Percentiles rank a stretch among this genome's conserved stretches.
These are phyloP conservation scores for Mariannaea sp. DNA, from an alignment of 2,329 filamentous ascomycete species.

Conservation along the genomic window DNA sequence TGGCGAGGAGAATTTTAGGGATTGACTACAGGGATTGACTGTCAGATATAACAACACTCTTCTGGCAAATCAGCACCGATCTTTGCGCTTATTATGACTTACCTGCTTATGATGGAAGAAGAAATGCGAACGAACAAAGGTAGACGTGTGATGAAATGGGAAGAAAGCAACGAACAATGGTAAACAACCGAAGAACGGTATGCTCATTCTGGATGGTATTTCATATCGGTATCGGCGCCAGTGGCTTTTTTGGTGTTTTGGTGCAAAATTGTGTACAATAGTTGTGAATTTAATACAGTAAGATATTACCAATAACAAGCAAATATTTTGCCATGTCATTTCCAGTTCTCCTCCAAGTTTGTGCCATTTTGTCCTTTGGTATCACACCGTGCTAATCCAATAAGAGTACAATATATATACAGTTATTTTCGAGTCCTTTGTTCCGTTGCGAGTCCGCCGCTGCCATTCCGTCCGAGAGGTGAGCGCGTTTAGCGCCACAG, in stretches of 20 bases:
- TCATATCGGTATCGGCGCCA: conserved; percentile 18
- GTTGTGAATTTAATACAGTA: no score
- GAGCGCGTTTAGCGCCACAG: no score
- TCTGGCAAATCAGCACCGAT: conserved; percentile 3
- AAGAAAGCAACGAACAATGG: conserved; percentile 4
- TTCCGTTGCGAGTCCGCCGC: no score
- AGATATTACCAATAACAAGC: no score
- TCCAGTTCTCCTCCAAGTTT: no score
- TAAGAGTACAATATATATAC: no score
- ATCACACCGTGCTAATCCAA: no score
- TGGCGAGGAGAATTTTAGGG: neutral
- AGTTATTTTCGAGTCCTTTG: no score
- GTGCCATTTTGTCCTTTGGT: no score
- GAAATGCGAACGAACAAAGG: neutral
- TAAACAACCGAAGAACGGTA: conserved; percentile 9
- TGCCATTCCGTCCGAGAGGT: no score
- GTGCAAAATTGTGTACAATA: conserved; percentile 2
- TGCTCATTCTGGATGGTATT: conserved; percentile 22
- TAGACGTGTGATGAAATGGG: neutral
- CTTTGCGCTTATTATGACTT: neutral
- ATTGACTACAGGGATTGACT: no score
- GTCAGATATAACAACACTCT: conserved; percentile 14
- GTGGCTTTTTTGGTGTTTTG: neutral
- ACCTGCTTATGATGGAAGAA: neutral
- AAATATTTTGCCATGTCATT: no score